Percentiles rank a stretch among this genome's conserved stretches.
These are phyloP conservation scores for Bretschneidera sinensis DNA, from an alignment of 345 rosid genomes.

Conservation along the genomic window DNA sequence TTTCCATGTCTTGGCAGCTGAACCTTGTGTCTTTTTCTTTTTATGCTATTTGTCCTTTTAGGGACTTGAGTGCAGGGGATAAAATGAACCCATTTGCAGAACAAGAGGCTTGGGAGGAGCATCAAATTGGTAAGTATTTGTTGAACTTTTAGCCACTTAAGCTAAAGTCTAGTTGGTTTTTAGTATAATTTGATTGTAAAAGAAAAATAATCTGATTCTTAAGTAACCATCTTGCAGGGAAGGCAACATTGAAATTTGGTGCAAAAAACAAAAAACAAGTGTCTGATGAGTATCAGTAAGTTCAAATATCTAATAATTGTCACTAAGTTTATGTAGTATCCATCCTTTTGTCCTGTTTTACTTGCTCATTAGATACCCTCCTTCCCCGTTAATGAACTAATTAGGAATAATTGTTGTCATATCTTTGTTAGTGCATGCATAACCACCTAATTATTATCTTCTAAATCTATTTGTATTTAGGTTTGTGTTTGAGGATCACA, in stretches of 20 bases:
- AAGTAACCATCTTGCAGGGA: constrained; percentile 48
- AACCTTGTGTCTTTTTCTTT: constrained; percentile 2
- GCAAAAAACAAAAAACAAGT: constrained; percentile 66
- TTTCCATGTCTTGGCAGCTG: constrained; percentile 8
- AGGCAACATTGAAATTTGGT: constrained; percentile 76
- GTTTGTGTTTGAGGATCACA: constrained; percentile 94
- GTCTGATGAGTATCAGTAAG: constrained; percentile 80
- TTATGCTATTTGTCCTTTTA: constrained; percentile 19
- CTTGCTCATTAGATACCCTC: constrained; percentile 8
- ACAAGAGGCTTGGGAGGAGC: constrained; percentile 99
- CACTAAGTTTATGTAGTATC: background rate
- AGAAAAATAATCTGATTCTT: constrained; percentile 15
- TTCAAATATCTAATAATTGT: constrained; percentile 3
- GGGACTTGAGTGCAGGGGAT: constrained; percentile 62
- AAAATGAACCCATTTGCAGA: constrained; percentile 99
- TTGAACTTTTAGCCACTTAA: constrained; percentile 4
- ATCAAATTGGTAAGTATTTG: constrained; percentile 69
- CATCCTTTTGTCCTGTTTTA: background rate
- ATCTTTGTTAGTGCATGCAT: background rate
- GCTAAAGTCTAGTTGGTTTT: constrained; percentile 4
- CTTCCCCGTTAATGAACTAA: background rate
- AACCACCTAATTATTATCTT: background rate
- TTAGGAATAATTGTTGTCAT: background rate
- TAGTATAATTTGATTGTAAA: constrained; percentile 12
- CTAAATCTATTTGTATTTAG: constrained; percentile 25